A percentile compares a stretch with the other conserved stretches of the same genome.
Evolutionary conservation across 179 eudicot genomes (phyloP).

Genomic region (Silene noctiflora): DNA sequence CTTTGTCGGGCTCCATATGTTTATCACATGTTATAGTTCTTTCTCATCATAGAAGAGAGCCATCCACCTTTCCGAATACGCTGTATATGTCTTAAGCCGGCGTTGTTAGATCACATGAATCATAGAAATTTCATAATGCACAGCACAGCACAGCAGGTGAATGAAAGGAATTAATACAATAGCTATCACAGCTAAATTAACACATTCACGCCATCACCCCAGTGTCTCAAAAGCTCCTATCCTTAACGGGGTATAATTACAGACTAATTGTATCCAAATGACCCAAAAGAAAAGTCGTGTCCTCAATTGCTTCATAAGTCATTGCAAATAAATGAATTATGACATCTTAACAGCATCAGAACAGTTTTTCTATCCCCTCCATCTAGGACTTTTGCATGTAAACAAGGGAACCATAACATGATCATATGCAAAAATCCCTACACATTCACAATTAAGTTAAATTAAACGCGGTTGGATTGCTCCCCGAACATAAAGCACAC

Average conservation of each 20-base stretch:
- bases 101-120: no score
- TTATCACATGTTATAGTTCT: no score
- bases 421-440: not conserved
- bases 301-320: not conserved
- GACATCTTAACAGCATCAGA: not conserved
- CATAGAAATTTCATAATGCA: no score
- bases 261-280: not conserved
- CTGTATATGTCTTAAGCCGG: no score
- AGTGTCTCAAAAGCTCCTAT: not conserved
- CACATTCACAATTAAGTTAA: not conserved
- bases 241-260: not conserved
- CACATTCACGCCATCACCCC: not conserved
- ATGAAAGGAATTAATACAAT: no score
- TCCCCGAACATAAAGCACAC: conserved; percentile 19
- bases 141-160: no score
- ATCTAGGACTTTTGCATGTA: not conserved
- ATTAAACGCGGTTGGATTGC: not conserved
- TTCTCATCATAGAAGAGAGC: no score
- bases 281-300: not conserved
- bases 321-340: not conserved
- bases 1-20: no score
- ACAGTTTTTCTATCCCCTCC: not conserved
- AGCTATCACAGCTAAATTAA: no score
- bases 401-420: not conserved
- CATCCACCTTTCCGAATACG: no score